These are phyloP conservation scores for Globisporangium okanoganense DNA, from an alignment of 352 stramenopile genomes.

Conservation along the genomic window DNA sequence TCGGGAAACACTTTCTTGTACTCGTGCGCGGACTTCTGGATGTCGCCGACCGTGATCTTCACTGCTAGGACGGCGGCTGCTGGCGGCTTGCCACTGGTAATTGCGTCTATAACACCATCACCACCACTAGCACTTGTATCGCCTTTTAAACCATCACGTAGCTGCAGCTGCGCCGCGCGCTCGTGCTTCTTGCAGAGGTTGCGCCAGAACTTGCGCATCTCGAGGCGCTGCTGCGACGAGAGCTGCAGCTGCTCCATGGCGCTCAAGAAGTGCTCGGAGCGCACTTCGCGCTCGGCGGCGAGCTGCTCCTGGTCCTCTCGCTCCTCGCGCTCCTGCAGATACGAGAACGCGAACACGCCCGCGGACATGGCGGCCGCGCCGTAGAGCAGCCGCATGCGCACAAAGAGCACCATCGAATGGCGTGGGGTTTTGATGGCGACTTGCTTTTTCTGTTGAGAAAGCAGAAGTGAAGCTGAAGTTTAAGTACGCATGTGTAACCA, in stretches of 20 bases:
- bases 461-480: not conserved
- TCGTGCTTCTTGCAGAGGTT: constrained; percentile 51
- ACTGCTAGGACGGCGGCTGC: not conserved
- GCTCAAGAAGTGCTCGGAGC: constrained; percentile 55
- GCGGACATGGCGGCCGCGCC: constrained; percentile 78
- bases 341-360: constrained; percentile 72
- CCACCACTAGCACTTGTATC: not conserved
- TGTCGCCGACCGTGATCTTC: constrained; percentile 52
- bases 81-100: not conserved
- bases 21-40: constrained; percentile 73
- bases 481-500: not conserved
- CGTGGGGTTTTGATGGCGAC: not conserved
- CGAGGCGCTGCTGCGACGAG: constrained; percentile 51
- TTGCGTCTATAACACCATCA: not conserved
- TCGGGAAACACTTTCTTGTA: constrained; percentile 81
- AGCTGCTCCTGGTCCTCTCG: constrained; percentile 55
- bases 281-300: constrained; percentile 47
- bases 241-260: constrained; percentile 61
- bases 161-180: not conserved
- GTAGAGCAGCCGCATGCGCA: constrained; percentile 60
- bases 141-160: no score
- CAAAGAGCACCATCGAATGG: constrained; percentile 27
- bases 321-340: constrained; percentile 76
- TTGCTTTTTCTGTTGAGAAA: not conserved
- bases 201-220: constrained; percentile 76